A percentile compares a stretch with the other conserved stretches of the same genome.
phyloP scores from a whole-genome alignment of 1,139 yeast genomes.

The Candida sanyaensis region DNA sequence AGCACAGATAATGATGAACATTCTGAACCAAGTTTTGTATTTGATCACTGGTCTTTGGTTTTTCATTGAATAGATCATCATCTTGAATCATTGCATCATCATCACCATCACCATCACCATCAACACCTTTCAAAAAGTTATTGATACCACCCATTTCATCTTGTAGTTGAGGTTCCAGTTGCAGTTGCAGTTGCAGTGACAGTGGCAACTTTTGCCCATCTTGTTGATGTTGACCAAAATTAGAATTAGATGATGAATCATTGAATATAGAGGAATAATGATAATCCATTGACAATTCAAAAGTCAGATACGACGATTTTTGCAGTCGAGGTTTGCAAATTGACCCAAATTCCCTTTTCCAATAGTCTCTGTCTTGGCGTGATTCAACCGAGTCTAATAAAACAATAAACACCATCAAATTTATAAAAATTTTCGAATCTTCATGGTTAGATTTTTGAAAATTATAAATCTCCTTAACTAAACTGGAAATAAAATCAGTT shows the following conservation, averaged over 20 bases:
- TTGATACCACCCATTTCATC: slow-evolving; percentile 6
- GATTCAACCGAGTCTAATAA: slow-evolving; percentile 20
- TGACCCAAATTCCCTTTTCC: slow-evolving; percentile 21
- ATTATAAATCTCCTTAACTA: slow-evolving; percentile 21
- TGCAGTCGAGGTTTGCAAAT: not conserved
- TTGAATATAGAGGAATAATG: slow-evolving; percentile 19
- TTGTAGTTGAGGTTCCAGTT: not conserved
- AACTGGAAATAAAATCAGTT: slow-evolving; percentile 15
- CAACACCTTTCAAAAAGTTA: slow-evolving; percentile 8
- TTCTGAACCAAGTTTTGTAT: slow-evolving; percentile 3
- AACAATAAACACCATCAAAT: slow-evolving; percentile 25
- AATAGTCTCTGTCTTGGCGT: slow-evolving; percentile 22
- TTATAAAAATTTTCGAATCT: slow-evolving; percentile 28
- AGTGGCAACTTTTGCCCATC: too few relatives aligned
- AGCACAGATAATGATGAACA: slow-evolving; percentile 5
- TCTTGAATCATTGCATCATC: slow-evolving; percentile 16
- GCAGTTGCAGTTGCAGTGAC: too few relatives aligned
- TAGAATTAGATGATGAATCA: slow-evolving; percentile 7
- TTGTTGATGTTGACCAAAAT: not conserved
- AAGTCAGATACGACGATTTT: slow-evolving; percentile 2
- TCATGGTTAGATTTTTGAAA: slow-evolving; percentile 28
- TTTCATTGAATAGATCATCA: slow-evolving; percentile 15
- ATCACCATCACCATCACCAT: too few relatives aligned
- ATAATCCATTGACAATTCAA: slow-evolving; percentile 14
- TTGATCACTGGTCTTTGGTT: slow-evolving; percentile 10